Base-by-base conservation (phyloP, 2,329 filamentous ascomycete genomes). In the Ascocoryne sarcoides region DNA sequence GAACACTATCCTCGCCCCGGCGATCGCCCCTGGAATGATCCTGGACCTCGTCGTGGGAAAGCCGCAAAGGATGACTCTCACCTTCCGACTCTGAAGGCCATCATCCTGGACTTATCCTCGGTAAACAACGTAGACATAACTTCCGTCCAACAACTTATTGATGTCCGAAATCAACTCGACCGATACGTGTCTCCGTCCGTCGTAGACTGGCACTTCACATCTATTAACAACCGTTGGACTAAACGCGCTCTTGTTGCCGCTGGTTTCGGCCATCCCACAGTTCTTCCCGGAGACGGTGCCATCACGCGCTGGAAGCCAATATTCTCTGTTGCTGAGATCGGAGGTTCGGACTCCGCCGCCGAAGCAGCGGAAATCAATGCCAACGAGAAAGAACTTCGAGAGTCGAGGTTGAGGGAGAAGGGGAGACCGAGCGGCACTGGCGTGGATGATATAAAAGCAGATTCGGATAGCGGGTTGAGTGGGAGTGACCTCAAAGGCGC, bases 141-240 rank as follows among this genome's bases (percentile, higher is more conserved):
- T 0, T 93, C 87, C 0, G 76, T 95, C 2, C 92, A 96, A 63
- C 82, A 87, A 53, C 70, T 96, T 29, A 93, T 96, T 55, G 92
- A 96, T 55, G 83, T 95, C 1, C 85, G 90, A 55, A 94, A 95
- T 61, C 89, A 95, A 59, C 78, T 96, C 18, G 90, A 95, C 60
- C 73, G 79, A 15, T 94, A 95, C 58, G 76, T 87, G 1, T 63
- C 82, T 0, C 90, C 90, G 0, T 79, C 88, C 15, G 70, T 73
- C 2, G 89, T 96, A 4, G 87, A 95, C 60, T 96, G 90, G 89
- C 92, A 96, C 63, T 82, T 96, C 48, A 86, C 89, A n/a, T 83
- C 80, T 63, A 84, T 96, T 66, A 88, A 82, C 65, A 95, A 92
- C 68, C 76, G 85, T 42, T 95, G 90, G 90, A 90, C 88, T 17